Base-by-base conservation (phyloP, 2,329 filamentous ascomycete genomes). In the Elsinoe perseae region DNA sequence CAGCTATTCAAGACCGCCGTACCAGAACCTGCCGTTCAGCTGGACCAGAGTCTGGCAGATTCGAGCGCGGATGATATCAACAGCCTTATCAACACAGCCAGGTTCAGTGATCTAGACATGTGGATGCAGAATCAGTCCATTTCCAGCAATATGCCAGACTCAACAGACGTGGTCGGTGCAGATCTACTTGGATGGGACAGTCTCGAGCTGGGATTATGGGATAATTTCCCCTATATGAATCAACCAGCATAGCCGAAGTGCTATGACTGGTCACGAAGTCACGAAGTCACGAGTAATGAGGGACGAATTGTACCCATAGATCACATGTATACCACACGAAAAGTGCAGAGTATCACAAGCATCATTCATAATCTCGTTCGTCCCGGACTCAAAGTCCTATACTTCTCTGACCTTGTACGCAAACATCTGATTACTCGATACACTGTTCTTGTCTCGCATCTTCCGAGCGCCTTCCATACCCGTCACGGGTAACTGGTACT, bases 401-500 rank as follows among this genome's bases (percentile, higher is more conserved):
- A 68, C 44, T 36, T 68, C 64, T 46, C 67, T 60, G 30, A 64
- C 56, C 54, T 58, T 63, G 58, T 67, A 73, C 14, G 64, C 67
- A 57, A 81, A 77, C 80, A 87, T 80, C 57, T 60, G 64, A 64
- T 87, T 87, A 44, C 76, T 80, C 56, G 69, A 68, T 38, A 77
- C 70, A 12, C 64, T 62, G 58, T 75, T 73, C 64, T 78, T 76
- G 59, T 80, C 73, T 38, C 72, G 65, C 66, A 81, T 68, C 66
- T 82, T 81, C 56, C 64, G 61, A 10, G 72, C 74, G 20, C 76
- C 77, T 61, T 85, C 80, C 0, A 68, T 67, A 0, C 83, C 84
- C 0, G 76, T 77, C 0, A 79, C 79, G 0, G 84, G 84, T n/a
- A 87, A 70, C 1, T 73, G 73, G 52, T 84, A 83, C 65, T 87